Percentiles rank a stretch among this genome's conserved stretches.
These are phyloP conservation scores for Prunus davidiana DNA, from an alignment of 306 rosid species.

Conservation along the genomic window DNA sequence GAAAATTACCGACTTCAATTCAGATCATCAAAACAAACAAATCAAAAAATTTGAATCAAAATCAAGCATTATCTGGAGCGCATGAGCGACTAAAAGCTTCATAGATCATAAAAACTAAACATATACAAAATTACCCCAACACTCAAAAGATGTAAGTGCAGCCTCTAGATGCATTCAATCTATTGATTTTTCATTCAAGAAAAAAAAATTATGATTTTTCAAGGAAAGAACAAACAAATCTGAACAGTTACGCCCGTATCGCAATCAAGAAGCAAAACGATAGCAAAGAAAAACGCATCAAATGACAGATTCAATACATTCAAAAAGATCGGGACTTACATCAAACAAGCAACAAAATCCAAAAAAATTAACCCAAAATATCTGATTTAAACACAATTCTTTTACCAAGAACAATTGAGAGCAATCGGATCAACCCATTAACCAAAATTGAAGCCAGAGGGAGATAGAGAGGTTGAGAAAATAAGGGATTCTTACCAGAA, in stretches of 20 bases:
- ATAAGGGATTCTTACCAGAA: conserved; percentile 32
- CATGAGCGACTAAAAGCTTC: conserved; percentile 2
- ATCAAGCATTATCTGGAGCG: neutral
- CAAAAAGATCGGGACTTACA: neutral
- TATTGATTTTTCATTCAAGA: too few relatives aligned
- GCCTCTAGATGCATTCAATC: neutral
- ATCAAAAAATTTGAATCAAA: neutral
- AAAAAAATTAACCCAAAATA: neutral
- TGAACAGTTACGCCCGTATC: too few relatives aligned
- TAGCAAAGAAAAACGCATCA: neutral
- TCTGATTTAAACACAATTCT: conserved; percentile 7
- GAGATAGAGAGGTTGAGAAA: neutral
- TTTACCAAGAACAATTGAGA: conserved; percentile 13
- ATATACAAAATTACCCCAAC: neutral
- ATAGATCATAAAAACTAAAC: neutral
- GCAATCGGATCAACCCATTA: conserved; percentile 13
- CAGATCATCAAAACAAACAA: conserved; percentile 14
- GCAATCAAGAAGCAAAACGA: neutral
- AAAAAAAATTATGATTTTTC: too few relatives aligned
- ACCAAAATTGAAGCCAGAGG: neutral
- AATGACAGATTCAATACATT: neutral
- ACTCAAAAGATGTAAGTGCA: conserved; percentile 18
- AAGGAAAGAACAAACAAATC: too few relatives aligned
- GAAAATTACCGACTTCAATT: neutral
- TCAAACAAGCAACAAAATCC: neutral